A percentile compares a stretch with the other conserved stretches of the same genome.
Conservation (phyloP, 495 filamentous ascomycete genomes). For the Acidiella bohemica region DNA sequence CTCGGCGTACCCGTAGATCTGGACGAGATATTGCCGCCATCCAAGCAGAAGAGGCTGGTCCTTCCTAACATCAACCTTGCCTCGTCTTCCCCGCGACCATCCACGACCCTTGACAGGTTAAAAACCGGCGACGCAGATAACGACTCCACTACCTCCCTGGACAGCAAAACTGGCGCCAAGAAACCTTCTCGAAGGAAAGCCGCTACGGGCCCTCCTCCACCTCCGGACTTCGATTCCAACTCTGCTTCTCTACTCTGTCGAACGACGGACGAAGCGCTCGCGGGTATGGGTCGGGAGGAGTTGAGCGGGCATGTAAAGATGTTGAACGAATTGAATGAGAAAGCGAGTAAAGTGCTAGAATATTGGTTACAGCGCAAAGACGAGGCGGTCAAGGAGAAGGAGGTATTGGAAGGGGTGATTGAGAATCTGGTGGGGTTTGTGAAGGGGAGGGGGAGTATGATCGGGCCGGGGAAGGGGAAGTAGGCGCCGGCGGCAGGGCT, state of each 20-base stretch:
- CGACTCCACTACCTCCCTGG: slow-evolving; percentile 33
- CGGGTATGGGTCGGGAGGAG: slow-evolving; percentile 62
- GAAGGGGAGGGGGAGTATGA: slow-evolving; percentile 51
- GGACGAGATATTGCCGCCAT: slow-evolving; percentile 90
- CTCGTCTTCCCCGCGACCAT: slow-evolving; percentile 29
- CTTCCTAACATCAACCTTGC: slow-evolving; percentile 65
- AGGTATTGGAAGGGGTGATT: slow-evolving; percentile 95
- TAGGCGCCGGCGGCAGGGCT: too few species aligned
- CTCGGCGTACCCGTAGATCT: slow-evolving; percentile 92
- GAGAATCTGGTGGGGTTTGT: slow-evolving; percentile 96
- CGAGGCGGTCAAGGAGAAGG: slow-evolving; percentile 74
- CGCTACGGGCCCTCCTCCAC: slow-evolving; percentile 43
- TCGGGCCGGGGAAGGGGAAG: too few species aligned
- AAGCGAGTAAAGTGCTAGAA: slow-evolving; percentile 63
- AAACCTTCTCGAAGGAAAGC: slow-evolving; percentile 24
- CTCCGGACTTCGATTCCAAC: slow-evolving; percentile 67
- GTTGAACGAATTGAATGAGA: slow-evolving; percentile 51
- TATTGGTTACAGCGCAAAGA: slow-evolving; percentile 83
- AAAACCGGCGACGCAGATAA: slow-evolving; percentile 34
- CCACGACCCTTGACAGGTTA: slow-evolving; percentile 37
- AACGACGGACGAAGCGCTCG: slow-evolving; percentile 70
- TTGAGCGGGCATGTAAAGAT: slow-evolving; percentile 57
- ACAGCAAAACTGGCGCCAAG: slow-evolving; percentile 30
- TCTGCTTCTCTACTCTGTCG: slow-evolving; percentile 63
- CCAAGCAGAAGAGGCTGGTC: slow-evolving; percentile 94